These are phyloP conservation scores for Myrmaecium sp. DNA, from an alignment of 2,329 filamentous ascomycete species.

Conservation along the genomic window DNA sequence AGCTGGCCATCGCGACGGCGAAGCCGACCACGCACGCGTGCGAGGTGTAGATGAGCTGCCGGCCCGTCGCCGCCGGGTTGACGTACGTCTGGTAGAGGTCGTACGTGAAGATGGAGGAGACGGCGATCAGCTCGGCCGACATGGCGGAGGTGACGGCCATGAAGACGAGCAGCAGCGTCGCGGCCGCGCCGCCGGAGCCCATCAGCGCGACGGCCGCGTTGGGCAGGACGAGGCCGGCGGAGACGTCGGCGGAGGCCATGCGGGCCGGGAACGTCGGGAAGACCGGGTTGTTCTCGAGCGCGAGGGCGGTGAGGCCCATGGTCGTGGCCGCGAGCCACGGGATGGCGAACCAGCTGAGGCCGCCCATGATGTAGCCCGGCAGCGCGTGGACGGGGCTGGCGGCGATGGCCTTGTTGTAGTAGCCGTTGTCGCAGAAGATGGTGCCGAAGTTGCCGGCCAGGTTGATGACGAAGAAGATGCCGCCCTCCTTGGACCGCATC, in stretches of 20 bases:
- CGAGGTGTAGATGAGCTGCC: constrained; percentile 62
- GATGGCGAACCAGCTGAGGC: constrained; percentile 81
- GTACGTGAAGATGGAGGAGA: constrained; percentile 77
- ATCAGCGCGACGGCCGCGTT: constrained; percentile 72
- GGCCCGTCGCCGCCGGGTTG: constrained; percentile 59
- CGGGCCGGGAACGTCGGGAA: constrained; percentile 60
- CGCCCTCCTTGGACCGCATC: constrained; percentile 66
- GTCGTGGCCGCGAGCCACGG: constrained; percentile 82
- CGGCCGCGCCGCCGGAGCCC: constrained; percentile 64
- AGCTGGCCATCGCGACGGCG: constrained; percentile 58
- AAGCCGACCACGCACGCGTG: constrained; percentile 60
- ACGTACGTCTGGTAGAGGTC: constrained; percentile 81
- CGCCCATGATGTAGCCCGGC: constrained; percentile 75
- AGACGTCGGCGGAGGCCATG: constrained; percentile 58
- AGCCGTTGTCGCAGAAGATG: constrained; percentile 65
- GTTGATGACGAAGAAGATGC: constrained; percentile 84
- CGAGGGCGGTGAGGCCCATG: constrained; percentile 67
- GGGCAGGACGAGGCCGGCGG: constrained; percentile 67
- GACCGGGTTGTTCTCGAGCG: constrained; percentile 54
- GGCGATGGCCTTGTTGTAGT: constrained; percentile 83
- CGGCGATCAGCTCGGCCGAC: constrained; percentile 36
- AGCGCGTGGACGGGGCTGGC: constrained; percentile 72
- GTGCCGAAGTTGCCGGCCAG: constrained; percentile 71
- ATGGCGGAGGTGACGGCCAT: constrained; percentile 31
- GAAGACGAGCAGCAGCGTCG: constrained; percentile 42